Percentiles rank a stretch among this genome's conserved stretches.
Evolutionary conservation across 768 basidiomycete genomes (phyloP).

Genomic region (Calocybe indica): DNA sequence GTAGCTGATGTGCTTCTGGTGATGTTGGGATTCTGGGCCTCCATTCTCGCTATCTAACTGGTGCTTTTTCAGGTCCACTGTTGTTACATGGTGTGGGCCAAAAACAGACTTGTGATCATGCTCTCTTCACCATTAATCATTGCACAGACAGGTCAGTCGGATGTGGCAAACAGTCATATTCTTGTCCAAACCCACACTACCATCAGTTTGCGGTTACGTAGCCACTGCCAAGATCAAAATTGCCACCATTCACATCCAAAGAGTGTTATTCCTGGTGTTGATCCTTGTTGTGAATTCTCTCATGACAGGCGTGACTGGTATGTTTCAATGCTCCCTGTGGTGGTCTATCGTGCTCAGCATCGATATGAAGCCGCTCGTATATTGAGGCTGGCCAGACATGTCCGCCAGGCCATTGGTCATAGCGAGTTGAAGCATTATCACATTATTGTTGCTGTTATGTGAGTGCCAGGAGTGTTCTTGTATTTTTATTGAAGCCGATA

Average conservation of each 20-base stretch:
- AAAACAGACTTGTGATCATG: conserved; percentile 19
- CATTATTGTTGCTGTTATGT: too few species aligned
- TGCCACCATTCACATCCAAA: conserved; percentile 3
- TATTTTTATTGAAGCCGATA: too few species aligned
- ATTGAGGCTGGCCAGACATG: conserved; percentile 9
- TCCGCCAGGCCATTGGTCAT: too few species aligned
- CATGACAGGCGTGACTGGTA: conserved; percentile 19
- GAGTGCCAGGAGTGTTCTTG: too few species aligned
- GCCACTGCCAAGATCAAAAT: not conserved
- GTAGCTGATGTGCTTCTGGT: not conserved
- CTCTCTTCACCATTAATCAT: conserved; percentile 23
- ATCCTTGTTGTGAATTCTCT: conserved; percentile 18
- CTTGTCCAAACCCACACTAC: not conserved
- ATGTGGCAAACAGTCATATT: conserved; percentile 11
- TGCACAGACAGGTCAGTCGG: conserved; percentile 26
- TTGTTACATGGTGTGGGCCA: conserved; percentile 31
- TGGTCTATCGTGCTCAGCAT: too few species aligned
- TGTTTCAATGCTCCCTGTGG: not conserved
- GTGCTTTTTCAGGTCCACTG: conserved; percentile 18
- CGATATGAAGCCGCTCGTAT: conserved; percentile 10
- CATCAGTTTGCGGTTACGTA: too few species aligned
- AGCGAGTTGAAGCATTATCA: too few species aligned
- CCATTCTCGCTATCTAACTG: not conserved
- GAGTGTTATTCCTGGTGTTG: conserved; percentile 14
- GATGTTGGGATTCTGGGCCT: not conserved